phyloP scores from a whole-genome alignment of 2,329 filamentous ascomycete genomes.

The Fonsecaea erecta region DNA sequence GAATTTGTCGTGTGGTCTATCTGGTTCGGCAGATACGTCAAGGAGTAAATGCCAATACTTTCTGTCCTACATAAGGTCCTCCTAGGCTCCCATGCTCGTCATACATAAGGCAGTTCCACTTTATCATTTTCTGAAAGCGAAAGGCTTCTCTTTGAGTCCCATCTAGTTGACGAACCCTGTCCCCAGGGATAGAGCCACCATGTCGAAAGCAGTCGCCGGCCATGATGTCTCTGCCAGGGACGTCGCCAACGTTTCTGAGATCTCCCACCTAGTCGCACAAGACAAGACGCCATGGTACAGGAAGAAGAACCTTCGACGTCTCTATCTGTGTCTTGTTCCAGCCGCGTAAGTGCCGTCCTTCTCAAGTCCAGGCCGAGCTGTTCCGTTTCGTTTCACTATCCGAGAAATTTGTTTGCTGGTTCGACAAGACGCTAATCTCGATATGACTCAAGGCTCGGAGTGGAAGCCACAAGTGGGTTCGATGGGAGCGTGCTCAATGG shows the following conservation, averaged over 20 bases:
- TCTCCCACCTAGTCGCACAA: slow-evolving; percentile 23
- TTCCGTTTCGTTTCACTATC: not conserved
- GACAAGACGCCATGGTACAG: slow-evolving; percentile 58
- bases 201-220: slow-evolving; percentile 26
- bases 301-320: slow-evolving; percentile 62
- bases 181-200: slow-evolving; percentile 2
- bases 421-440: not conserved
- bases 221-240: slow-evolving; percentile 29
- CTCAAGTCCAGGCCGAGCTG: not conserved
- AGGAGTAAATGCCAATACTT: not conserved
- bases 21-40: slow-evolving; percentile 9
- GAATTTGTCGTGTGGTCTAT: not conserved
- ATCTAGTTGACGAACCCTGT: not conserved
- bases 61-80: slow-evolving; percentile 8
- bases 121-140: not conserved
- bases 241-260: slow-evolving; percentile 29
- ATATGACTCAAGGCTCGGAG: slow-evolving; percentile 53
- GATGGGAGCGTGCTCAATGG: slow-evolving; percentile 34
- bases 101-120: not conserved
- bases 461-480: slow-evolving; percentile 60
- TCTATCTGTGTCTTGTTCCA: slow-evolving; percentile 64
- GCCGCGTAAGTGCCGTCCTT: slow-evolving; percentile 47
- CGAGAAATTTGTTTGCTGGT: not conserved
- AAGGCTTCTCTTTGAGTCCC: not conserved
- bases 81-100: not conserved